phyloP scores from a whole-genome alignment of 2,329 filamentous ascomycete species.

The Neonectria coccinea region DNA sequence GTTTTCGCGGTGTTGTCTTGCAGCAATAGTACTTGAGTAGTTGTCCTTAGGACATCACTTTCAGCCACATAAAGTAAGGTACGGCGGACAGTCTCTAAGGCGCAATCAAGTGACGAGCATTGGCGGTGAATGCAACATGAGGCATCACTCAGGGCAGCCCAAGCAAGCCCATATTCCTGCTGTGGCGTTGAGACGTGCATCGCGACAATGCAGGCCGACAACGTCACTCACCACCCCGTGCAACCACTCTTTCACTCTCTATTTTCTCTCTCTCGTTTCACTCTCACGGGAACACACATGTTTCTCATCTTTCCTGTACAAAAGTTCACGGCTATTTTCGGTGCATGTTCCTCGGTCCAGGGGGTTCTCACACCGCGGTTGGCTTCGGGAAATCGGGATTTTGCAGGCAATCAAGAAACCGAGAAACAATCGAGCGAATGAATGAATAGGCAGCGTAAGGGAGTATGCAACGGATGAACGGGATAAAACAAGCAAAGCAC shows the following conservation, averaged over 20 bases:
- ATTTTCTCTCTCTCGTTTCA: conserved; percentile 1
- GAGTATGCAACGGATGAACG: not conserved
- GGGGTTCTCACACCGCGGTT: conserved; percentile 7
- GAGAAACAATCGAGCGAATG: conserved; percentile 3
- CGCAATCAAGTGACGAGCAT: not conserved
- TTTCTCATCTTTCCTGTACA: too few relatives aligned
- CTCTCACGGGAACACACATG: not conserved
- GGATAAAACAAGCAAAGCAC: conserved; percentile 1
- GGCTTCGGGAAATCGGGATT: conserved; percentile 9
- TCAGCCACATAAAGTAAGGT: conserved; percentile 9
- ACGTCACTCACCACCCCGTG: conserved; percentile 25
- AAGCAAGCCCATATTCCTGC: conserved; percentile 4
- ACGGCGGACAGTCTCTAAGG: not conserved
- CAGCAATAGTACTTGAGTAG: not conserved
- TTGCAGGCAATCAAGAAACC: conserved; percentile 1
- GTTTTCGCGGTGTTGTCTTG: not conserved
- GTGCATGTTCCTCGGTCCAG: conserved; percentile 11
- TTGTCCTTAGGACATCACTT: not conserved
- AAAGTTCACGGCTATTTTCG: conserved; percentile 4
- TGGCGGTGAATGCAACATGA: conserved; percentile 26
- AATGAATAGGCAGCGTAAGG: not conserved
- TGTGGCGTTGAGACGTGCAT: conserved; percentile 14
- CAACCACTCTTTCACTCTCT: conserved; percentile 3
- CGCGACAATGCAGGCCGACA: conserved; percentile 17
- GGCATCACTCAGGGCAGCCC: conserved; percentile 2